Conservation (phyloP, 495 filamentous ascomycete species). For the Clohesyomyces aquaticus region DNA sequence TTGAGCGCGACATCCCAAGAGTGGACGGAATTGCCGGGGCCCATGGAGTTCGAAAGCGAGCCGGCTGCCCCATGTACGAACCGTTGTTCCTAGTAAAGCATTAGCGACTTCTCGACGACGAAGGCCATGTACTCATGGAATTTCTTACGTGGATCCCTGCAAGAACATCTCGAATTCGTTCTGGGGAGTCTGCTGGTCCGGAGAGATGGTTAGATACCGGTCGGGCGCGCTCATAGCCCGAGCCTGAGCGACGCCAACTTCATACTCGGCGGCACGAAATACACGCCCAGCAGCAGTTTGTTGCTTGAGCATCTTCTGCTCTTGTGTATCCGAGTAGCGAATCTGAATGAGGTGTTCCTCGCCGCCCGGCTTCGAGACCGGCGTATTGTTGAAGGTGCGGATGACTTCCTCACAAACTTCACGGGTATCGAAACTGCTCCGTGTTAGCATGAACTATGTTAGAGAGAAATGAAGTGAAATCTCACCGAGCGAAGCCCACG, state of each 20-base stretch:
- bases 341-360: slow-evolving; percentile 84
- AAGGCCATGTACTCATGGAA: background rate
- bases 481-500: slow-evolving; percentile 94
- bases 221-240: slow-evolving; percentile 48
- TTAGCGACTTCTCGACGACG: background rate
- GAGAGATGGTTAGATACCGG: slow-evolving; percentile 34
- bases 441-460: slow-evolving; percentile 1
- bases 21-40: slow-evolving; percentile 32
- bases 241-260: slow-evolving; percentile 59
- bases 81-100: slow-evolving; percentile 6
- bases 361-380: slow-evolving; percentile 60
- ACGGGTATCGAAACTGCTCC: slow-evolving; percentile 76
- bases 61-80: slow-evolving; percentile 14
- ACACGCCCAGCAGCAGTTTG: slow-evolving; percentile 89
- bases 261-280: slow-evolving; percentile 94
- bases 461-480: slow-evolving; percentile 7
- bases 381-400: slow-evolving; percentile 74
- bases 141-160: slow-evolving; percentile 28
- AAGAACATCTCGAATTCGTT: slow-evolving; percentile 42
- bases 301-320: slow-evolving; percentile 93
- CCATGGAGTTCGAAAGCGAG: slow-evolving; percentile 28
- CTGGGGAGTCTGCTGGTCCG: slow-evolving; percentile 30
- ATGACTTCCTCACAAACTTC: slow-evolving; percentile 87
- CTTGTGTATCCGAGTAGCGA: slow-evolving; percentile 93
- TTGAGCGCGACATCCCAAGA: slow-evolving; percentile 30